Percentiles rank a stretch among this genome's conserved stretches.
Evolutionary conservation across 345 rosid genomes (phyloP).

Genomic region (Excoecaria cochinchinensis): DNA sequence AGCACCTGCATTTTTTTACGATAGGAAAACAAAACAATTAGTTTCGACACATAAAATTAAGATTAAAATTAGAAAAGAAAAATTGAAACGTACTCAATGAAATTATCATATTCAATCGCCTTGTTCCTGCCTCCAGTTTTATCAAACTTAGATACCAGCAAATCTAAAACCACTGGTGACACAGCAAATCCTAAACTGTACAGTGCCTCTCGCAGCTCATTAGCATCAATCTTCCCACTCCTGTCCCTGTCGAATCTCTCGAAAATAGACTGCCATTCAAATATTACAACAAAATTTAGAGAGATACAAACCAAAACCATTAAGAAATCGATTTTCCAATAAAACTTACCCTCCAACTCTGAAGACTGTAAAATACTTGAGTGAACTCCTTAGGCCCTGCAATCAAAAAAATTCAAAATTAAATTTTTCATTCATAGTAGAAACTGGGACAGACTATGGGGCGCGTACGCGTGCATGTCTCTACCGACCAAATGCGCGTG

Average conservation of each 20-base stretch:
- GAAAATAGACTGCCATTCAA: constrained; percentile 52
- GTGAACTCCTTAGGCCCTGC: constrained; percentile 88
- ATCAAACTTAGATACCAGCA: constrained; percentile 80
- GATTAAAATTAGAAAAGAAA: neutral
- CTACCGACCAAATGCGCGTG: too few species aligned
- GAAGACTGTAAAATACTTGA: constrained; percentile 84
- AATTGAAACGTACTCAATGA: constrained; percentile 67
- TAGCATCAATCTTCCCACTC: constrained; percentile 76
- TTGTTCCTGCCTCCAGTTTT: constrained; percentile 68
- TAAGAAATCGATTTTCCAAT: neutral
- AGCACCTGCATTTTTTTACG: constrained; percentile 58
- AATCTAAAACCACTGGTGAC: constrained; percentile 63
- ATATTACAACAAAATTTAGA: neutral
- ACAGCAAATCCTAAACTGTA: constrained; percentile 71
- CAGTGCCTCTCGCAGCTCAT: constrained; percentile 83
- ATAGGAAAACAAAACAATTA: neutral
- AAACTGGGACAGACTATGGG: too few species aligned
- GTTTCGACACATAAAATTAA: neutral
- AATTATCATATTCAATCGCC: constrained; percentile 90
- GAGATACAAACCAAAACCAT: neutral
- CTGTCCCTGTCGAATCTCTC: constrained; percentile 84
- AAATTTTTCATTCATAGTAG: too few species aligned
- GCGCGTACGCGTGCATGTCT: too few species aligned
- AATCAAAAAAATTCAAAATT: constrained; percentile 3
- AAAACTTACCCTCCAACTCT: constrained; percentile 82